phyloP scores from a whole-genome alignment of 257 asterid species.

The Sherardia arvensis region DNA sequence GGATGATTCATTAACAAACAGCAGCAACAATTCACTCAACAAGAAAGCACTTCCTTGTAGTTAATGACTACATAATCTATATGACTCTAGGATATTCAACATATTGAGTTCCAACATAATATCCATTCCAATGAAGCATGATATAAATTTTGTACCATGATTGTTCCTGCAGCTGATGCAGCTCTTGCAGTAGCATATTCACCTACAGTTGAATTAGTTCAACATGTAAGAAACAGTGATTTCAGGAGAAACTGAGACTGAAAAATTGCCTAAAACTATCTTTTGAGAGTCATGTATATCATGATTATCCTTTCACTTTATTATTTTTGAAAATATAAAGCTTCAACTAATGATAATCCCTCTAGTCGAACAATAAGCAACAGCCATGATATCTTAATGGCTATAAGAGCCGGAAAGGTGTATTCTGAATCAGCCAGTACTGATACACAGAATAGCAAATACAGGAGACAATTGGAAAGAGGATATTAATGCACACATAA shows the following conservation, averaged over 20 bases:
- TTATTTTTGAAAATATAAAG: neutral
- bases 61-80: neutral
- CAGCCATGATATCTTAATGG: neutral
- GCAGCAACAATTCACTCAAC: neutral
- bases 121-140: neutral
- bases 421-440: neutral
- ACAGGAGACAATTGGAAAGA: neutral
- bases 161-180: conserved; percentile 90
- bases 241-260: neutral
- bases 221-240: conserved; percentile 11
- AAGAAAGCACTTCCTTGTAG: neutral
- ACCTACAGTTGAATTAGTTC: conserved; percentile 41
- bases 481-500: neutral
- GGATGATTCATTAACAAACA: conserved; percentile 6
- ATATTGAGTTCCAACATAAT: neutral
- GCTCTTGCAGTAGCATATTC: conserved; percentile 99
- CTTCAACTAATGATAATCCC: neutral
- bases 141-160: conserved; percentile 50
- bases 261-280: neutral
- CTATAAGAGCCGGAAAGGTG: neutral
- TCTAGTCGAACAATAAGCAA: neutral
- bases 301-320: neutral
- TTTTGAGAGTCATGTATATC: neutral
- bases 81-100: neutral
- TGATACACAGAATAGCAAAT: neutral